Evolutionary conservation across 2,329 filamentous ascomycete species (phyloP).

Genomic region (Boeremia lycopersici): DNA sequence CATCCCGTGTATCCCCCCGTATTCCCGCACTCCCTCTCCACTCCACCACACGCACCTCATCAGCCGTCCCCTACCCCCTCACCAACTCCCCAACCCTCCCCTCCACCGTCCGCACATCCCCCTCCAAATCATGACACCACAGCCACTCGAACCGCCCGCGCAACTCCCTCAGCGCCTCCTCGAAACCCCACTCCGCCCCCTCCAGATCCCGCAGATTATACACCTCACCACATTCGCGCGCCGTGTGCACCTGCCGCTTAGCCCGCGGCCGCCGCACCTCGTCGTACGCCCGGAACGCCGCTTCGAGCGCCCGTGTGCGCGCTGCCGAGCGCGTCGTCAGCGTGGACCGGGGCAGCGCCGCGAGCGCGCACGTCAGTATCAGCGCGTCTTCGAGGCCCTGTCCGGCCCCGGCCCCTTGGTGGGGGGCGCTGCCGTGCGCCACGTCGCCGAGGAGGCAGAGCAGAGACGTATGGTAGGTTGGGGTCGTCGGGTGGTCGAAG

Average conservation of each 20-base stretch:
- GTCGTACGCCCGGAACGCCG: conserved; percentile 27
- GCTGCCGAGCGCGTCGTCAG: background rate
- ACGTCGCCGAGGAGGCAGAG: conserved; percentile 32
- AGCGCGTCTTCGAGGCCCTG: conserved; percentile 35
- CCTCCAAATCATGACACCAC: conserved; percentile 27
- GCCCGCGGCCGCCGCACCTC: conserved; percentile 25
- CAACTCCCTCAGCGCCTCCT: conserved; percentile 13
- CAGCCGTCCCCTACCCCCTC: too few species aligned
- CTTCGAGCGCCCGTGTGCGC: conserved; percentile 8
- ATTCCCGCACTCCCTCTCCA: too few species aligned
- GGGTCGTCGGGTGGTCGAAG: conserved; percentile 26
- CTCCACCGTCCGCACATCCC: conserved; percentile 10
- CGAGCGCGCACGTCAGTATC: conserved; percentile 25
- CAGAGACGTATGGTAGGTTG: conserved; percentile 25
- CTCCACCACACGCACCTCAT: too few species aligned
- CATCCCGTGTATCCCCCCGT: too few species aligned
- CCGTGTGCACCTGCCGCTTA: conserved; percentile 23
- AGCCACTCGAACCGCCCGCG: conserved; percentile 26
- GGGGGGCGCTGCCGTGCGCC: conserved; percentile 29
- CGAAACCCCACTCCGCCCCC: conserved; percentile 3
- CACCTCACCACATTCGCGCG: conserved; percentile 21
- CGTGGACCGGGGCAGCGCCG: background rate
- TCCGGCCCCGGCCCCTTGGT: conserved; percentile 34
- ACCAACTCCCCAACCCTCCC: background rate
- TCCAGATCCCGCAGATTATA: conserved; percentile 17